Conservation (phyloP, 1,139 yeast species). For the Lodderomyces oxycetoniae region DNA sequence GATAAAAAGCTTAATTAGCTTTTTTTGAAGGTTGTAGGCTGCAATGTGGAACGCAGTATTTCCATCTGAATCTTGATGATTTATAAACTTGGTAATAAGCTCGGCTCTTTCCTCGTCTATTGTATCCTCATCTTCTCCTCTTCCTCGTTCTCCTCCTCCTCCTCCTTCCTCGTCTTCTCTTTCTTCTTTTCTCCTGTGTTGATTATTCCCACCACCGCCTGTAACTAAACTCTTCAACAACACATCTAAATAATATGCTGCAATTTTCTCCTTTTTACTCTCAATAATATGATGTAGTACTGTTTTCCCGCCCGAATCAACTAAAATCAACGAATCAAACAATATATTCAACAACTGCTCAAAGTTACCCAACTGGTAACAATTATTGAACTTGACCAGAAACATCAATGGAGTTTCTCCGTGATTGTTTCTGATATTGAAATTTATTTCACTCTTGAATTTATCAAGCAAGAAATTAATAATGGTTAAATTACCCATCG, state of each 20-base stretch:
- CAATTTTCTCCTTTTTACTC: conserved; percentile 59
- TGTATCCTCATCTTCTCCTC: conserved; percentile 10
- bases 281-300: conserved; percentile 69
- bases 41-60: conserved; percentile 86
- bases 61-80: conserved; percentile 77
- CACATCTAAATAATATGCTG: conserved; percentile 77
- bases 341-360: conserved; percentile 66
- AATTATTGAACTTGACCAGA: conserved; percentile 84
- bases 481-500: conserved; percentile 72
- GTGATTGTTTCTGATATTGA: conserved; percentile 55
- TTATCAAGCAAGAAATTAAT: conserved; percentile 64
- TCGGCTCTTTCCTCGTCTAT: conserved; percentile 18
- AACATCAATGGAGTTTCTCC: conserved; percentile 92
- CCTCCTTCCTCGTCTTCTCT: conserved; percentile 13
- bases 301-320: conserved; percentile 68
- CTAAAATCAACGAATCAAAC: conserved; percentile 69
- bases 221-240: conserved; percentile 54
- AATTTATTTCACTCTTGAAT: conserved; percentile 44
- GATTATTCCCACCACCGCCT: conserved; percentile 16
- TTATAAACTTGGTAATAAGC: conserved; percentile 61
- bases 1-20: conserved; percentile 67
- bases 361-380: conserved; percentile 72
- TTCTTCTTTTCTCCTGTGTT: no score
- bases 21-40: conserved; percentile 68
- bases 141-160: conserved; percentile 13